These are phyloP conservation scores for Epichloe glyceriae DNA, from an alignment of 2,329 filamentous ascomycete species.

Conservation along the genomic window DNA sequence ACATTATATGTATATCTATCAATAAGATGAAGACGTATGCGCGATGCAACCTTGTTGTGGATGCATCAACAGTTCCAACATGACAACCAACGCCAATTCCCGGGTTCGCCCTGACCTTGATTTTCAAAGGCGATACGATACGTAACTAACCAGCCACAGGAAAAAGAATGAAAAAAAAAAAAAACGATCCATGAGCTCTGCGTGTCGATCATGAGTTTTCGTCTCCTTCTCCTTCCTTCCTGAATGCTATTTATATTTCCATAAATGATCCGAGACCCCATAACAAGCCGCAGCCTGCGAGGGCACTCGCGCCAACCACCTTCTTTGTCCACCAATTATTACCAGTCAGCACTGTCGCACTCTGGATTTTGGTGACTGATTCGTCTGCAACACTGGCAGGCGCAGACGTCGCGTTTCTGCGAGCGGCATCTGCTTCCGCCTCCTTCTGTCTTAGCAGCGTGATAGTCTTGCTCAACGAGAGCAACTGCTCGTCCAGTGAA, in stretches of 20 bases:
- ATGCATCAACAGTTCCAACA: background rate
- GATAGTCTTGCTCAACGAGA: constrained; percentile 60
- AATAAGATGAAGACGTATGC: background rate
- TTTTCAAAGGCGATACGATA: too few relatives aligned
- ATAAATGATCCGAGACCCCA: constrained; percentile 46
- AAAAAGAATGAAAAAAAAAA: background rate
- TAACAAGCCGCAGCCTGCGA: constrained; percentile 47
- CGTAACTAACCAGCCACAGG: too few relatives aligned
- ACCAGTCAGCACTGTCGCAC: constrained; percentile 48
- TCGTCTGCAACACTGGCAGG: constrained; percentile 17
- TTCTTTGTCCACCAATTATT: constrained; percentile 57
- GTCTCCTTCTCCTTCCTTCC: background rate
- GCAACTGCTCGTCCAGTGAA: constrained; percentile 58
- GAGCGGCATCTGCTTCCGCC: constrained; percentile 28
- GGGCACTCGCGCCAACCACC: constrained; percentile 44
- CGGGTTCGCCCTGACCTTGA: too few relatives aligned
- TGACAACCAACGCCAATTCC: background rate
- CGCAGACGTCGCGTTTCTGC: constrained; percentile 14
- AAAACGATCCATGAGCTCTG: background rate
- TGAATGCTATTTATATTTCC: constrained; percentile 14
- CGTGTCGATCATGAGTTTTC: too few relatives aligned
- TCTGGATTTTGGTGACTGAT: constrained; percentile 17
- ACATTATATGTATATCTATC: background rate
- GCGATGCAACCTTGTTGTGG: background rate
- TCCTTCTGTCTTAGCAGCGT: constrained; percentile 37